Evolutionary conservation across 192 early-diverging fungal genomes (phyloP), one percentile per base, ranked within the genome.

Genomic region (Geranomyces michiganensis): DNA sequence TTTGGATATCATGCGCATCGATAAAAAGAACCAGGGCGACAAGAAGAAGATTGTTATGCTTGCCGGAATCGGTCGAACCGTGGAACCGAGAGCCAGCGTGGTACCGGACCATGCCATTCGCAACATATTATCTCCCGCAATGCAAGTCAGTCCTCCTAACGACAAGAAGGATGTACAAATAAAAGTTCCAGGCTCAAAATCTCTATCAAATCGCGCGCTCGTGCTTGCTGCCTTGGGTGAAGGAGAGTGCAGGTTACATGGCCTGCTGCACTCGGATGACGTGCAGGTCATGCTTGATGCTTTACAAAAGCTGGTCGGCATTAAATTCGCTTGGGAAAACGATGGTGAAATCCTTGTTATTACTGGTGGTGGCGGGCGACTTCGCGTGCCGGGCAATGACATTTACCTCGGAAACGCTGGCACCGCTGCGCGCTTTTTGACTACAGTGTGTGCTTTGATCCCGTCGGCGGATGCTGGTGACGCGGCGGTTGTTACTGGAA

Each of bases 341-440:
- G 88, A 92, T 72, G 97, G 96, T 22, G 89, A 93, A 29, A 93
- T 90, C 5, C 80, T 99, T 22, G 85, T 96, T 0, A 90, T 99
- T 1, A 78, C 75, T 0, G 97, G 96, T 63, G 90, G 92, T 43
- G 88, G 86, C 21, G 96, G 95, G 9, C 81, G 80, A 53, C 77
- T 97, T 65, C 78, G 82, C 29, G 86, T 91, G 26, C 94, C 95
- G 8, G 78, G 77, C 58, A 75, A 73, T 17, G 94, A 95, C 71
- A 78, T 99, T 47, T 99, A 94, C 78, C 75, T 99, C 60, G 97
- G 97, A 55, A 99, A 99, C 73, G 97, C 97, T 15, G 97, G 97
- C 53, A 99, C 97, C 3, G 97, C 97, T 1, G 87, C 95, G 21
- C 90, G 97, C 32, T 99, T 99, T 84, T 82, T 99, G 58, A 92